Evolutionary conservation across 345 rosid species (phyloP).

Genomic region (Leavenworthia alabamica): DNA sequence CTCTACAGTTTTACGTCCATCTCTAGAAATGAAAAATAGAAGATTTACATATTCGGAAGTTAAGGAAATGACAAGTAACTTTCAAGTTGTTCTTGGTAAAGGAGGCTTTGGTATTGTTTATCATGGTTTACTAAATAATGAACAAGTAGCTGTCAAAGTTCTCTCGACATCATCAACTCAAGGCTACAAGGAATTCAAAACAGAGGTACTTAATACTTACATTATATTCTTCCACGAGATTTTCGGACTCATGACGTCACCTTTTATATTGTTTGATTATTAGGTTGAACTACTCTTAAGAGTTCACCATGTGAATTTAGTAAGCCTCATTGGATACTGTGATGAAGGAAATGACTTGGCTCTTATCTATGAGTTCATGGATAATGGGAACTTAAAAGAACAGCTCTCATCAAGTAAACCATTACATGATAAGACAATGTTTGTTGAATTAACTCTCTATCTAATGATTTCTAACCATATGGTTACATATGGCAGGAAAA

Average conservation of each 20-base stretch:
- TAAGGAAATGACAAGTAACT: conserved; percentile 24
- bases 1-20: not conserved
- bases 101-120: conserved; percentile 45
- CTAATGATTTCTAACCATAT: no score
- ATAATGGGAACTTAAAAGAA: conserved; percentile 28
- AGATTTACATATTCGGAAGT: conserved; percentile 22
- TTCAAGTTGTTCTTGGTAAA: conserved; percentile 26
- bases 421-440: no score
- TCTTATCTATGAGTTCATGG: conserved; percentile 43
- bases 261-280: not conserved
- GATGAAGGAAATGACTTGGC: conserved; percentile 29
- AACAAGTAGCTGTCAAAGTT: conserved; percentile 40
- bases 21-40: conserved; percentile 7
- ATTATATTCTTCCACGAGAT: no score
- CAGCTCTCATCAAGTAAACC: conserved; percentile 27
- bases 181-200: conserved; percentile 32
- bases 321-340: conserved; percentile 37
- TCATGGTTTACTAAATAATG: conserved; percentile 24
- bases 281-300: conserved; percentile 35
- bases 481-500: conserved; percentile 10
- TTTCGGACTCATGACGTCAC: no score
- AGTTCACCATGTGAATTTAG: conserved; percentile 40
- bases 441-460: no score
- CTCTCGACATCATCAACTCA: conserved; percentile 30
- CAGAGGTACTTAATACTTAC: conserved; percentile 39